phyloP scores from a whole-genome alignment of 306 rosid genomes.

The Albizia julibrissin region DNA sequence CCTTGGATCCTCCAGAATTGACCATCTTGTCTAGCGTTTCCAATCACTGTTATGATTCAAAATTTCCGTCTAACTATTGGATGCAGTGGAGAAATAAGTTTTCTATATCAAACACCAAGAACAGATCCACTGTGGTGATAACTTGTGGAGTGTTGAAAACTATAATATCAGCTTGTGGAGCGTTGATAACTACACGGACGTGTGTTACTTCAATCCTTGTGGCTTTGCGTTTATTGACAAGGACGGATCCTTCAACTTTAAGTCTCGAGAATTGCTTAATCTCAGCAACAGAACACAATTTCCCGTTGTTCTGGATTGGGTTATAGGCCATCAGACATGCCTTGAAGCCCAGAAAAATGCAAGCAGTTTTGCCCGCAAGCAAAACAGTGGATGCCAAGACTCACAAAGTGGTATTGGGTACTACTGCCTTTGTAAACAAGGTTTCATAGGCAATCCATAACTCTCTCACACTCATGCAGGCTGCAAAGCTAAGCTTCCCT shows the following conservation, averaged over 20 bases:
- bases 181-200: accelerated
- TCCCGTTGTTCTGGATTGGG: too few species aligned
- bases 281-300: too few species aligned
- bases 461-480: not conserved
- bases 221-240: slow-evolving; percentile 36
- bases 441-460: not conserved
- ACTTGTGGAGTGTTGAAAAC: accelerated
- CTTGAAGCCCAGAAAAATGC: too few species aligned
- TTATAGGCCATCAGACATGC: too few species aligned
- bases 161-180: not conserved
- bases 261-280: too few species aligned
- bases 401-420: too few species aligned
- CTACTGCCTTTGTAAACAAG: too few species aligned
- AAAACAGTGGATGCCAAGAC: too few species aligned
- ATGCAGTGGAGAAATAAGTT: too few species aligned
- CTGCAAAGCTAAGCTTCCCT: not conserved
- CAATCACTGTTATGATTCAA: not conserved
- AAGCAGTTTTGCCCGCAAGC: too few species aligned
- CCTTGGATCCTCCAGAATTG: not conserved
- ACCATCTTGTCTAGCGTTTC: accelerated
- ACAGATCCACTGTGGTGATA: not conserved
- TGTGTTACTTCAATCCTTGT: slow-evolving; percentile 27
- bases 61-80: too few species aligned
- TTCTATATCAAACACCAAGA: not conserved
- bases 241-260: not conserved